Conservation (phyloP, 768 basidiomycete species). For the Podaxis sp. region DNA sequence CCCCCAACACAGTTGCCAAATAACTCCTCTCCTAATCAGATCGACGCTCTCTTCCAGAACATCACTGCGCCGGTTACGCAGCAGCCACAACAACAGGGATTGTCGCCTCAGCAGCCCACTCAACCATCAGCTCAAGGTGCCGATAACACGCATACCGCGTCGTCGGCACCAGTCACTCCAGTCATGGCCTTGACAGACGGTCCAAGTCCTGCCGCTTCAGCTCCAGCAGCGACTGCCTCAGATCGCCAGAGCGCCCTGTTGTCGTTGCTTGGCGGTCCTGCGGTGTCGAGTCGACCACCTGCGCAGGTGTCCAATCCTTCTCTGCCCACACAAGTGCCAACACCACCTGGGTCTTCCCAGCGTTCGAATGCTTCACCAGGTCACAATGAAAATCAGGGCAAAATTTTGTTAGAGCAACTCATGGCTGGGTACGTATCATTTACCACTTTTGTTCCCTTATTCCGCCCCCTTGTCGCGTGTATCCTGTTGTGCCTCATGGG, state of each 20-base stretch:
- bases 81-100: slow-evolving; percentile 18
- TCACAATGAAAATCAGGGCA: slow-evolving; percentile 57
- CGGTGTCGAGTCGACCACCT: slow-evolving; percentile 13
- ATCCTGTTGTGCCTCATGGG: slow-evolving; percentile 16
- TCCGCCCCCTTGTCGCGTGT: slow-evolving; percentile 19
- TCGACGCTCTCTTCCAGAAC: slow-evolving; percentile 67
- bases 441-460: slow-evolving; percentile 12
- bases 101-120: slow-evolving; percentile 18
- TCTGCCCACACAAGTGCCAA: slow-evolving; percentile 47
- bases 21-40: slow-evolving; percentile 49
- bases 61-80: slow-evolving; percentile 39
- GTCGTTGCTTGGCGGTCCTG: slow-evolving; percentile 56
- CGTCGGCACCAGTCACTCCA: slow-evolving; percentile 30
- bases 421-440: slow-evolving; percentile 65
- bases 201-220: slow-evolving; percentile 36
- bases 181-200: slow-evolving; percentile 45
- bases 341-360: slow-evolving; percentile 60
- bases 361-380: slow-evolving; percentile 53
- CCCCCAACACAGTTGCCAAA: slow-evolving; percentile 30
- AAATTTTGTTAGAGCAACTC: slow-evolving; percentile 73
- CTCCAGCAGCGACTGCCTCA: slow-evolving; percentile 37
- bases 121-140: slow-evolving; percentile 14
- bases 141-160: slow-evolving; percentile 26
- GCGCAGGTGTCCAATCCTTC: slow-evolving; percentile 12
- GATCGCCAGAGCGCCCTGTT: slow-evolving; percentile 77